phyloP scores from a whole-genome alignment of 441 rosid species.

The Arabidopsis lyrata region DNA sequence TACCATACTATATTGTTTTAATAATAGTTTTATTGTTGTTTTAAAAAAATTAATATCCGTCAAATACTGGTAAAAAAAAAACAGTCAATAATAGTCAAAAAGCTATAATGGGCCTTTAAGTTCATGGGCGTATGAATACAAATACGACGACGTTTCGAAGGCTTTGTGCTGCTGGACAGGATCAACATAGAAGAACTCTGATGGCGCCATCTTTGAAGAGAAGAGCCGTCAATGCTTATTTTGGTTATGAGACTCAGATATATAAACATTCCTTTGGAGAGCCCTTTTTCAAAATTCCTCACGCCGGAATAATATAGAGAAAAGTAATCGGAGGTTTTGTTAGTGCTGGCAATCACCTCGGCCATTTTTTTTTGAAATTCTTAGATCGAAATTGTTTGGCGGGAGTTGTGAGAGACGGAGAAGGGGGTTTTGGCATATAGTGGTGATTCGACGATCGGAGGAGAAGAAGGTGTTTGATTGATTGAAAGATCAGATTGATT shows the following conservation, averaged over 20 bases:
- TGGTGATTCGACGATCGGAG: constrained; percentile 14
- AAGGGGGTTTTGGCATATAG: constrained; percentile 3
- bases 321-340: background rate
- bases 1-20: no score
- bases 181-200: constrained; percentile 1
- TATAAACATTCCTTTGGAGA: constrained; percentile 3
- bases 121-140: background rate
- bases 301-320: background rate
- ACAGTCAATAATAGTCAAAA: background rate
- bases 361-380: background rate
- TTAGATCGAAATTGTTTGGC: constrained; percentile 25
- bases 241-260: background rate
- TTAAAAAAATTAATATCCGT: no score
- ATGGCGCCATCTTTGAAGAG: constrained; percentile 45
- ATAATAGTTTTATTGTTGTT: background rate
- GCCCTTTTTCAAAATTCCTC: background rate
- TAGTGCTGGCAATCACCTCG: background rate
- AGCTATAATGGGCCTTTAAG: constrained; percentile 23
- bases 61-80: no score
- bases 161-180: constrained; percentile 21
- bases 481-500: constrained; percentile 15
- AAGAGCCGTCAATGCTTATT: constrained; percentile 6
- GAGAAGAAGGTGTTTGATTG: background rate
- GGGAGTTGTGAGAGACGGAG: constrained; percentile 12
- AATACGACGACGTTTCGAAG: background rate